Evolutionary conservation across 2,329 filamentous ascomycete genomes (phyloP), one percentile per base, ranked within the genome.

Genomic region (Kalmusia sp.): DNA sequence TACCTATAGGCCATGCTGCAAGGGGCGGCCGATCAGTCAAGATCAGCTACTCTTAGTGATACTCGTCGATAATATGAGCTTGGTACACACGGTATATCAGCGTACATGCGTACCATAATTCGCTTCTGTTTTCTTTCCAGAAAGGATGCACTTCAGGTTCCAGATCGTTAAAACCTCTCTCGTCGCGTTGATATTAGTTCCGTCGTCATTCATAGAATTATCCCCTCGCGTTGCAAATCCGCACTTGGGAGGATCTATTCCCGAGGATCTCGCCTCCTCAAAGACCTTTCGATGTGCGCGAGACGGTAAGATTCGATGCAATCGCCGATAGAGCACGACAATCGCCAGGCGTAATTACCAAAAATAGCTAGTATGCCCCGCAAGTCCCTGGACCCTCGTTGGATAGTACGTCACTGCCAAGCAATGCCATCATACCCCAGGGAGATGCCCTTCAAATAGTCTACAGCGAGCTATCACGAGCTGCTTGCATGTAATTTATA

Each of bases 331-430:
- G 50, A 57, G 56, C 46, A 31, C 31, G 57, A 52, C 30, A 49
- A 27, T 49, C 53, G 24, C 11, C 54, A 21, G 49, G 2, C 17
- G 5, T n/a, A 7, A 30, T 24, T 37, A 21, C 54, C 3, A 11
- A 39, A 51, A 22, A 0, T 40, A 58, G 9, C 37, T 59, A 52
- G 57, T 14, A 15, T 22, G 24, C 31, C 44, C 44, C 44, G 44
- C 44, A 47, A 37, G 24, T 37, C 14, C 15, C 8, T 33, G 33
- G 33, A 28, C 33, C 22, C 33, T 47, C 8, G 14, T 37, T 60
- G 54, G 63, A 62, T 58, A 17, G 56, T 55, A 68, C 65, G 65
- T 68, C 65, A 68, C 59, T 45, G 61, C 64, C 62, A 65, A 65
- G 62, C 47, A 25, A 66, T 63, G 57, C 52, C 61, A 62, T 65